Conservation (phyloP, 2,329 filamentous ascomycete genomes). For the Trichoderma pleuroti region DNA sequence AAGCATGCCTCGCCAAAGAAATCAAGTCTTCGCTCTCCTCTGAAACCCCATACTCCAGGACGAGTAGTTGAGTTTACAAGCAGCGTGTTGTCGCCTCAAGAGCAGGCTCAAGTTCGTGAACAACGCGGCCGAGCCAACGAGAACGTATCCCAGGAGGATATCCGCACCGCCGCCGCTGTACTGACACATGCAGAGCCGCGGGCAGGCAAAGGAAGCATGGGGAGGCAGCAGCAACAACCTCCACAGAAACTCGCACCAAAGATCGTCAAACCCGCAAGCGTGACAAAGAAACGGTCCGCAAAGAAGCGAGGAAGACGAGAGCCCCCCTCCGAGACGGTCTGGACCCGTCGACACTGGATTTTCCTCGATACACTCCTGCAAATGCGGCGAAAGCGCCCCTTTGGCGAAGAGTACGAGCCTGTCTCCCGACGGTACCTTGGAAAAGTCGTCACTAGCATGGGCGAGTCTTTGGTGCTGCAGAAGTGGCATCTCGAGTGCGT, state of each 20-base stretch:
- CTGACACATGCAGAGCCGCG: conserved; percentile 10
- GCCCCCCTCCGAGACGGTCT: conserved; percentile 41
- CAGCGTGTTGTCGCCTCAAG: conserved; percentile 45
- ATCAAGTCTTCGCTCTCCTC: conserved; percentile 54
- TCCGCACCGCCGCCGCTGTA: background rate
- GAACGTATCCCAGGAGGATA: conserved; percentile 9
- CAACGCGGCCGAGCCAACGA: conserved; percentile 30
- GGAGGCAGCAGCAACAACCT: background rate
- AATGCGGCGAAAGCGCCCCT: conserved; percentile 42
- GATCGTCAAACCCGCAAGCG: background rate
- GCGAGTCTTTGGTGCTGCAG: conserved; percentile 47
- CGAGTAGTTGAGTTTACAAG: conserved; percentile 57
- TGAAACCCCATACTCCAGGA: conserved; percentile 56
- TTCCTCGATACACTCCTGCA: conserved; percentile 51
- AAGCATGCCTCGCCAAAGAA: conserved; percentile 54
- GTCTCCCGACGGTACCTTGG: conserved; percentile 41
- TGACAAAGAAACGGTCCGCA: conserved; percentile 16
- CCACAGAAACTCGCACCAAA: background rate
- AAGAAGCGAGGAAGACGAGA: conserved; percentile 14
- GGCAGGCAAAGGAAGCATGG: conserved; percentile 24
- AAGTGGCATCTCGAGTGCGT: conserved; percentile 57
- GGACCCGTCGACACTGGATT: conserved; percentile 53
- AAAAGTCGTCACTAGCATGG: conserved; percentile 46
- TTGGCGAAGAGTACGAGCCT: conserved; percentile 29
- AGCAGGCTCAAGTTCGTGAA: conserved; percentile 37